phyloP scores from a whole-genome alignment of 768 basidiomycete species.

The Chiua virens region DNA sequence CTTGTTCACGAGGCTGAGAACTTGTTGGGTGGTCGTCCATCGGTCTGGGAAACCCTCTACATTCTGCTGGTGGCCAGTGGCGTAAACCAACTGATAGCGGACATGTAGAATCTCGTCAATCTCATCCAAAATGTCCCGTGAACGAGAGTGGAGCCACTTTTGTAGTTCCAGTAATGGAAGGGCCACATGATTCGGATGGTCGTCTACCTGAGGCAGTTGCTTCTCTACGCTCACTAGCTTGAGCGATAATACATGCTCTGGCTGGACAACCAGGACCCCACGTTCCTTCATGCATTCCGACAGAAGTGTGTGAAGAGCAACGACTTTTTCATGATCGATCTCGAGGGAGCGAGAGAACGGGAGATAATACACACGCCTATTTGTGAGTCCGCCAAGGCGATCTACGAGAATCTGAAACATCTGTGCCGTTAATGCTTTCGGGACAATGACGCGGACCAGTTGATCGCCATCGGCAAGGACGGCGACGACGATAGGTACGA shows the following conservation, averaged over 20 bases:
- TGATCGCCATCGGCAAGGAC: slow-evolving; percentile 43
- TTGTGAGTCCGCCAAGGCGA: slow-evolving; percentile 43
- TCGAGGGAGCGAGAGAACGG: slow-evolving; percentile 48
- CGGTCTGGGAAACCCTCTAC: slow-evolving; percentile 33
- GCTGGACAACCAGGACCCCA: slow-evolving; percentile 51
- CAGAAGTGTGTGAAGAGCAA: slow-evolving; percentile 33
- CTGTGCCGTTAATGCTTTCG: slow-evolving; percentile 46
- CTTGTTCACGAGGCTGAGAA: slow-evolving; percentile 27
- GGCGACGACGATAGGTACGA: slow-evolving; percentile 44
- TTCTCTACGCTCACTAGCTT: slow-evolving; percentile 46
- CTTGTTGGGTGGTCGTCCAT: slow-evolving; percentile 34
- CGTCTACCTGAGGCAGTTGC: slow-evolving; percentile 9
- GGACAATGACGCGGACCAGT: slow-evolving; percentile 48
- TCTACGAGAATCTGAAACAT: slow-evolving; percentile 51
- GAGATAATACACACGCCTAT: slow-evolving; percentile 48
- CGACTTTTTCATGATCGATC: slow-evolving; percentile 15
- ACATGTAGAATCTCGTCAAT: slow-evolving; percentile 35
- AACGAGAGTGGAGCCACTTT: slow-evolving; percentile 20
- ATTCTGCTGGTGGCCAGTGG: slow-evolving; percentile 28
- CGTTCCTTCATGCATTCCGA: slow-evolving; percentile 37
- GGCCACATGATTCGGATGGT: slow-evolving; percentile 2
- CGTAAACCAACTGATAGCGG: slow-evolving; percentile 38
- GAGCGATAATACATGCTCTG: slow-evolving; percentile 55
- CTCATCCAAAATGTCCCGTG: slow-evolving; percentile 32
- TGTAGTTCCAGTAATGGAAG: slow-evolving; percentile 27